phyloP scores from a whole-genome alignment of 2,329 filamentous ascomycete species.

The Xylariaceae sp. region DNA sequence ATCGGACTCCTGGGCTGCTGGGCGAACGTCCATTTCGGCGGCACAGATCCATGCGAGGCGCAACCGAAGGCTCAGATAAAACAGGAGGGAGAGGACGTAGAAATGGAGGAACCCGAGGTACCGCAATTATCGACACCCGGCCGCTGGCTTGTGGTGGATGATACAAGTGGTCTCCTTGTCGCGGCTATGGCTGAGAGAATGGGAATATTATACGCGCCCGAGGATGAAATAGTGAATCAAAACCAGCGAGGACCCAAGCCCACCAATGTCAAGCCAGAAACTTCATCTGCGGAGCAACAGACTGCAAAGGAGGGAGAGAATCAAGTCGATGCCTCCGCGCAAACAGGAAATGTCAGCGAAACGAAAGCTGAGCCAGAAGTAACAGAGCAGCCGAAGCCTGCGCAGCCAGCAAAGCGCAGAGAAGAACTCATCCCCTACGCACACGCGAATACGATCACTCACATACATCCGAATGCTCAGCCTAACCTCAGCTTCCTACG shows the following conservation, averaged over 20 bases:
- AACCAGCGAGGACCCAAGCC: constrained; percentile 6
- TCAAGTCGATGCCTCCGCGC: background rate
- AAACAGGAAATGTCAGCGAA: background rate
- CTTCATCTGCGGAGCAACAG: background rate
- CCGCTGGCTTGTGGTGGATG: constrained; percentile 79
- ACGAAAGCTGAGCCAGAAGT: constrained; percentile 3
- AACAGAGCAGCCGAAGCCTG: constrained; percentile 9
- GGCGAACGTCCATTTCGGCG: constrained; percentile 80
- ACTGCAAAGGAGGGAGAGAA: background rate
- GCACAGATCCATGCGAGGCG: constrained; percentile 31
- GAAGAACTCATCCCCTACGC: constrained; percentile 59
- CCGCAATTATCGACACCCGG: constrained; percentile 33
- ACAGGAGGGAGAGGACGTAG: constrained; percentile 19
- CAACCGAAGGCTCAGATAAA: constrained; percentile 18
- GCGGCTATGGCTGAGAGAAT: constrained; percentile 84
- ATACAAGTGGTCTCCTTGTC: constrained; percentile 76
- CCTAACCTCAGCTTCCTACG: constrained; percentile 82
- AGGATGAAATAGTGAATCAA: constrained; percentile 17
- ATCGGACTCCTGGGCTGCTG: constrained; percentile 78
- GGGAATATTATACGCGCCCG: constrained; percentile 62
- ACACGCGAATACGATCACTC: constrained; percentile 68
- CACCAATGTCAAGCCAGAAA: background rate
- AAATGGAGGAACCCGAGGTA: constrained; percentile 25
- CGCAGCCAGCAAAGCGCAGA: constrained; percentile 5
- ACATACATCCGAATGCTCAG: constrained; percentile 77